Conservation (phyloP, 2,329 filamentous ascomycete genomes). For the Ploettnerulaceae sp. region DNA sequence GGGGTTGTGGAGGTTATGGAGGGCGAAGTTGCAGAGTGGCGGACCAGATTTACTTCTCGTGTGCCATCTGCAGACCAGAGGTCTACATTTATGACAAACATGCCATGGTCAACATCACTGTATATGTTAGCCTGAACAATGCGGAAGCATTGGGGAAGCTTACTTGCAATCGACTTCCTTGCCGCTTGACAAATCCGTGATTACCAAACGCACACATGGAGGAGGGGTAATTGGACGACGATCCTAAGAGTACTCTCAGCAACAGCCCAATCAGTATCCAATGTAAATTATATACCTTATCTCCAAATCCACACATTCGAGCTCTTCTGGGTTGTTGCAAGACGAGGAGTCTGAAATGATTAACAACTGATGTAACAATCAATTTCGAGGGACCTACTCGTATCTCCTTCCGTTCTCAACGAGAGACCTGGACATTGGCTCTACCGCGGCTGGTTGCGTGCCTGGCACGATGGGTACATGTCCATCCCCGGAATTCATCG, state of each 20-base stretch:
- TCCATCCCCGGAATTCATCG: conserved; percentile 14
- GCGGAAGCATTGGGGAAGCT: conserved; percentile 30
- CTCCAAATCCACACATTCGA: conserved; percentile 97
- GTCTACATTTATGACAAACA: conserved; percentile 65
- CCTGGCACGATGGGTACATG: conserved; percentile 20
- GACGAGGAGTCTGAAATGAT: conserved; percentile 62
- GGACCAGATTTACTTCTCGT: conserved; percentile 63
- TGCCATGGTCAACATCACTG: conserved; percentile 64
- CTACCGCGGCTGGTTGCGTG: conserved; percentile 14
- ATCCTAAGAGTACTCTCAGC: conserved; percentile 52
- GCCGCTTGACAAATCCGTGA: conserved; percentile 68
- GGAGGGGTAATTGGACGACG: conserved; percentile 93
- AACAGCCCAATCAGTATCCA: conserved; percentile 1
- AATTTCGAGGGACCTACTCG: conserved; percentile 24
- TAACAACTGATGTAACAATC: conserved; percentile 9
- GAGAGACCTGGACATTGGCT: conserved; percentile 20
- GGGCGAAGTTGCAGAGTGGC: conserved; percentile 60
- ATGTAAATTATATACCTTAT: conserved; percentile 63
- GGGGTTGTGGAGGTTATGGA: conserved; percentile 79
- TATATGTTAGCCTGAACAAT: conserved; percentile 9
- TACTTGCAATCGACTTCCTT: conserved; percentile 83
- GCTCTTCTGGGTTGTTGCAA: conserved; percentile 89
- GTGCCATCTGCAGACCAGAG: conserved; percentile 58
- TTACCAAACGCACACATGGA: conserved; percentile 79
- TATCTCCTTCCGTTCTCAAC: conserved; percentile 27